Evolutionary conservation across 495 filamentous ascomycete species (phyloP).

Genomic region (Aspergillus saccharolyticus): DNA sequence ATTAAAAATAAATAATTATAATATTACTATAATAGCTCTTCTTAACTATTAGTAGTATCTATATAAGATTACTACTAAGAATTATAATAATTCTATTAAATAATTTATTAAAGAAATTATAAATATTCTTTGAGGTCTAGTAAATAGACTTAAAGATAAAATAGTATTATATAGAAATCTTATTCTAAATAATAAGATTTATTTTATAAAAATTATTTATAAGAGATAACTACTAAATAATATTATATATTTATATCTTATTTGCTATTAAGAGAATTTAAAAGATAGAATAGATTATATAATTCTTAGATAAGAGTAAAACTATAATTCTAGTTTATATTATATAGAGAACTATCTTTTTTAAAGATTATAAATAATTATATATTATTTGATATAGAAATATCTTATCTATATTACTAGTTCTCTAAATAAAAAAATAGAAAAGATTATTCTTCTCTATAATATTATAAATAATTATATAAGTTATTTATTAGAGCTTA

Average conservation of each 20-base stretch:
- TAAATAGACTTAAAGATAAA: not conserved
- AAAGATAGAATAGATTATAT: too few species aligned
- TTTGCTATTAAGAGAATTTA: not conserved
- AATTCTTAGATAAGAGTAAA: too few species aligned
- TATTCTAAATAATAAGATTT: too few species aligned
- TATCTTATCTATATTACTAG: not conserved
- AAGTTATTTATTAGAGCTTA: not conserved
- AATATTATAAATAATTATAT: not conserved
- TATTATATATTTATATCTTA: too few species aligned
- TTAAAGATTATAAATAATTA: not conserved
- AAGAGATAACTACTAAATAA: too few species aligned
- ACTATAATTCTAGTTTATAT: not conserved
- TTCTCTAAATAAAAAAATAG: not conserved
- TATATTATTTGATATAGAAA: constrained; percentile 6
- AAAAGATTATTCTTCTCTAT: not conserved
- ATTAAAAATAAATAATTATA: too few species aligned
- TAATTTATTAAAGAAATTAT: not conserved
- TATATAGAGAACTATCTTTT: not conserved
- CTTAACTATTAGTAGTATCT: too few species aligned
- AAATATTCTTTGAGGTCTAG: not conserved
- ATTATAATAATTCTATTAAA: not conserved
- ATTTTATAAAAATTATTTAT: too few species aligned
- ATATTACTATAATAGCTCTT: too few species aligned
- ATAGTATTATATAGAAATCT: too few species aligned
- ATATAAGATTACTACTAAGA: not conserved